Evolutionary conservation across 331 rosid genomes (phyloP), one percentile per base, ranked within the genome.

Genomic region (Malus hybrid): DNA sequence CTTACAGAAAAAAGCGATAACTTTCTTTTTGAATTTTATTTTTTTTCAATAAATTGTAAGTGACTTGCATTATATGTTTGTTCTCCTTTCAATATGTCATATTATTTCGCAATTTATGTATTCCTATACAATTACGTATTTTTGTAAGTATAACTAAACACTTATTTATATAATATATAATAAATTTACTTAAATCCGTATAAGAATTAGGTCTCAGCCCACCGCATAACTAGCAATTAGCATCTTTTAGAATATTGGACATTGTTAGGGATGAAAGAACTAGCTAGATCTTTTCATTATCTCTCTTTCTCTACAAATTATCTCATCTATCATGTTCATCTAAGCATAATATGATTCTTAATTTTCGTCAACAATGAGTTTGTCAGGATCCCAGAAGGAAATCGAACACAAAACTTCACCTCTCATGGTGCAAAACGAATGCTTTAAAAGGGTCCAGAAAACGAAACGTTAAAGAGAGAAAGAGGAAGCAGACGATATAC

Each of bases 161-260:
- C 11, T 39, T 39, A 0, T 39, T 39, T 39, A 39, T 39, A 39
- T 0, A 39, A 39, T 39, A 39, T 2, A 39, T 9, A 9, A 39
- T 39, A 9, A 39, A 39, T 39, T 39, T 39, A 39, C 12, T 3
- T 39, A 39, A 39, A 39, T 39, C 44, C 1, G 12, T 39, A 0
- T 39, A 39, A 0, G 12, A 0, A 1, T 39, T 39, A 39, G 46
- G 4, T 3, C 1, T 1, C 4, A 2, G 1, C 12, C 12, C 1
- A 39, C 46, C 12, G 12, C 46, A 48, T 7, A 48, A 0, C 55
- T 48, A 48, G 12, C 4, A 39, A 39, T 39, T 39, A 39, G 4
- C 46, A 1, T 9, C 12, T 39, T 39, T 39, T 39, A 39, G 0
- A 39, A 39, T 4, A 4, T 39, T 39, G 46, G 4, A 3, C 12